phyloP scores from a whole-genome alignment of 768 basidiomycete genomes.

The Phylloporus sp. region DNA sequence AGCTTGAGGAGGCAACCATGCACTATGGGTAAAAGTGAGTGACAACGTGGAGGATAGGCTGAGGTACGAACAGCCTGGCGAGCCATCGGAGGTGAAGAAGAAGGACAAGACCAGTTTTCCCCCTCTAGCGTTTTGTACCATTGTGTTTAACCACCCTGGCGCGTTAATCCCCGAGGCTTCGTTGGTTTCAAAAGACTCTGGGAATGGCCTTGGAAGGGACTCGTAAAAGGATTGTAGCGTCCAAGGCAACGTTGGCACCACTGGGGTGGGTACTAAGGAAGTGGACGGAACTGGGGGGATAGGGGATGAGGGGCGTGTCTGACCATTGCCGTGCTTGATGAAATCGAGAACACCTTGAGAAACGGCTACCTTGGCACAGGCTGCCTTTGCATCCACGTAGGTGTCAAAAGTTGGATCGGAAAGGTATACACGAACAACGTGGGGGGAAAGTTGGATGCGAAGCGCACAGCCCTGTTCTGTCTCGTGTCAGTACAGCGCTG shows the following conservation, averaged over 20 bases:
- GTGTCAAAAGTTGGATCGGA: slow-evolving; percentile 42
- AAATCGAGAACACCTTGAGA: slow-evolving; percentile 54
- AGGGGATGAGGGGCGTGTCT: slow-evolving; percentile 35
- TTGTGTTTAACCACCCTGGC: slow-evolving; percentile 48
- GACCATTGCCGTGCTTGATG: slow-evolving; percentile 54
- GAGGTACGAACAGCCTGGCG: slow-evolving; percentile 41
- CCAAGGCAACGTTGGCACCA: slow-evolving; percentile 21
- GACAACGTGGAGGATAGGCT: background rate
- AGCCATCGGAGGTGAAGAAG: slow-evolving; percentile 41
- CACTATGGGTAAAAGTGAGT: slow-evolving; percentile 33
- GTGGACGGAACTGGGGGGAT: background rate
- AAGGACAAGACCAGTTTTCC: slow-evolving; percentile 41
- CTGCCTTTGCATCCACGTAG: slow-evolving; percentile 43
- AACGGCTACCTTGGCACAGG: slow-evolving; percentile 54
- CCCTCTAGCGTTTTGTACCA: slow-evolving; percentile 51
- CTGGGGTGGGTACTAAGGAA: slow-evolving; percentile 4
- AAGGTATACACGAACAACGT: slow-evolving; percentile 50
- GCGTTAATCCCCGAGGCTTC: slow-evolving; percentile 51
- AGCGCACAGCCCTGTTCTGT: slow-evolving; percentile 54
- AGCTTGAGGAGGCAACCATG: slow-evolving; percentile 64
- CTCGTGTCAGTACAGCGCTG: slow-evolving; percentile 1
- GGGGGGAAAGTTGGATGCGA: slow-evolving; percentile 48
- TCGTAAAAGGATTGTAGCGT: slow-evolving; percentile 60
- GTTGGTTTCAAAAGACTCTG: slow-evolving; percentile 47
- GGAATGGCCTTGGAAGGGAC: slow-evolving; percentile 61